Percentiles rank a stretch among this genome's conserved stretches.
phyloP scores from a whole-genome alignment of 2,329 filamentous ascomycete species.

The Apiospora kogelbergensis region DNA sequence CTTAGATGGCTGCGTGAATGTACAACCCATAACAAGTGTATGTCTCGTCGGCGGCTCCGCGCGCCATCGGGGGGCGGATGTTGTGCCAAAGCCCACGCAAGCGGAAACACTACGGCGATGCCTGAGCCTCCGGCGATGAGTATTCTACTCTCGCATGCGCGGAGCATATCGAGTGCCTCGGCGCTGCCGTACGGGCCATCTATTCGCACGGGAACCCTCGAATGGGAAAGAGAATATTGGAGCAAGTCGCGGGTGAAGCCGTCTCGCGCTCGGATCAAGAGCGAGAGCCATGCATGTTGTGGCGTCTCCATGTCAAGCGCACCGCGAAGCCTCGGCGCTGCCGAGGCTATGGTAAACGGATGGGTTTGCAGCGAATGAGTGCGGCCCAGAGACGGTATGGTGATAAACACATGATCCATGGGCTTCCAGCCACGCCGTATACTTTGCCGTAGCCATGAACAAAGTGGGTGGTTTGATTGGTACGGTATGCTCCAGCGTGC shows the following conservation, averaged over 20 bases:
- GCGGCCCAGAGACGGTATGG: conserved; percentile 52
- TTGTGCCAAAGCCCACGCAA: conserved; percentile 52
- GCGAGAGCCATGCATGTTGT: conserved; percentile 51
- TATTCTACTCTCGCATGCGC: conserved; percentile 47
- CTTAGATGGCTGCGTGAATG: conserved; percentile 50
- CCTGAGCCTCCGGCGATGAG: conserved; percentile 64
- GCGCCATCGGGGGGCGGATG: conserved; percentile 5
- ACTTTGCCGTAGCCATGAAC: conserved; percentile 27
- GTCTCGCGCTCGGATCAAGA: conserved; percentile 59
- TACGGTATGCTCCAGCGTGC: conserved; percentile 35
- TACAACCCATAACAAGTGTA: conserved; percentile 60
- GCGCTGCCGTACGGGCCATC: conserved; percentile 65
- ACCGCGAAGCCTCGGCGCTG: conserved; percentile 40
- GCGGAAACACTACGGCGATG: conserved; percentile 63
- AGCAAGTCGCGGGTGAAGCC: conserved; percentile 61
- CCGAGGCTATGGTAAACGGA: conserved; percentile 66
- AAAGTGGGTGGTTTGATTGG: conserved; percentile 9
- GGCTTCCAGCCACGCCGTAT: conserved; percentile 56
- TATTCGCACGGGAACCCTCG: conserved; percentile 48
- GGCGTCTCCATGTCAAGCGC: conserved; percentile 15
- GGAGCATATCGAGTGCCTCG: conserved; percentile 54
- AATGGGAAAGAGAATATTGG: conserved; percentile 44
- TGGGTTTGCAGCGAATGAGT: conserved; percentile 60
- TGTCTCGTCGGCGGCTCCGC: conserved; percentile 28
- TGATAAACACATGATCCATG: conserved; percentile 64